phyloP scores from a whole-genome alignment of 257 asterid species.

The Capsicum rhomboideum region DNA sequence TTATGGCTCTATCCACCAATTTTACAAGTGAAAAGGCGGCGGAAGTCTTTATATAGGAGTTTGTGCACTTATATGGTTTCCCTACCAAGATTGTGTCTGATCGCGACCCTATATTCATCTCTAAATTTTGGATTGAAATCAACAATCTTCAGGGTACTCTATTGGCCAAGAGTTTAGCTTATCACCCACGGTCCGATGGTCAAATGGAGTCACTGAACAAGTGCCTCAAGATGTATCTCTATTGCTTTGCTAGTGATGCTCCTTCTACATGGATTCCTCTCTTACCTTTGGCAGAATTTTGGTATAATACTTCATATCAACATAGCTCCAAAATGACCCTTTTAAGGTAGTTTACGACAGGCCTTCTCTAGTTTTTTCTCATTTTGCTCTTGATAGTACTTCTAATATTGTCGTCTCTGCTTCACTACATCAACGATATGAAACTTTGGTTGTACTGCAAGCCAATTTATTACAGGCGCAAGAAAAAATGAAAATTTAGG shows the following conservation, averaged over 20 bases:
- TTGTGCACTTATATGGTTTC: not conserved
- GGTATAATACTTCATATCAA: too few species aligned
- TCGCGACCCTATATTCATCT: not conserved
- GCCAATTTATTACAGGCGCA: not conserved
- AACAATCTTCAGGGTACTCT: not conserved
- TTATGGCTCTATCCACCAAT: not conserved
- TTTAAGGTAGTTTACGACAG: not conserved
- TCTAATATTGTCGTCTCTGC: fast-evolving
- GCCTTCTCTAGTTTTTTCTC: not conserved
- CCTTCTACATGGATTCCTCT: not conserved
- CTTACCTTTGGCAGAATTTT: not conserved
- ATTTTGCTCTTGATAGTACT: not conserved
- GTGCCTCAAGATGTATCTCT: not conserved
- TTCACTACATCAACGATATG: not conserved
- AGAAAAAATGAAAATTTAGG: not conserved
- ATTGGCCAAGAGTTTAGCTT: not conserved
- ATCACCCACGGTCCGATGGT: too few species aligned
- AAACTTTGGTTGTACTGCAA: not conserved
- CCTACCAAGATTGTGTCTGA: not conserved
- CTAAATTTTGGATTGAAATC: not conserved
- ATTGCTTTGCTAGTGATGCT: not conserved
- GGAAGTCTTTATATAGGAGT: not conserved
- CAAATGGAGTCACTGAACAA: not conserved
- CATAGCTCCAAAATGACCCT: not conserved
- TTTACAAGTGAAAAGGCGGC: not conserved